Percentiles rank a stretch among this genome's conserved stretches.
phyloP scores from a whole-genome alignment of 805 yeast species.

The Nakazawaea pomicola region DNA sequence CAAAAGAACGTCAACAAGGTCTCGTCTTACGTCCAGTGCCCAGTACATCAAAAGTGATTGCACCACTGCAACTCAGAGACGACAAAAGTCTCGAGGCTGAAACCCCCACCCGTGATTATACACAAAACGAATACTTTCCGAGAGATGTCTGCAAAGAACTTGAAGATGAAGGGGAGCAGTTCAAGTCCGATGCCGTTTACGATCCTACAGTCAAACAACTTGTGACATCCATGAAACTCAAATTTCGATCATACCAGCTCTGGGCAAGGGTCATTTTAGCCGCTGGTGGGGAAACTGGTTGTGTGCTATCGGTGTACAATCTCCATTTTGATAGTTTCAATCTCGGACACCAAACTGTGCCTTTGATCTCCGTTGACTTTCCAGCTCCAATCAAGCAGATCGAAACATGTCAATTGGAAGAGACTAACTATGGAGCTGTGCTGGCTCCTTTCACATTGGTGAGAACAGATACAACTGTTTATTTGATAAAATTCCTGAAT shows the following conservation, averaged over 20 bases:
- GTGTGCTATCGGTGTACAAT: too few species aligned
- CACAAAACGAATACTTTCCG: neutral
- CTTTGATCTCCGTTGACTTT: slow-evolving; percentile 16
- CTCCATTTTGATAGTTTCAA: too few species aligned
- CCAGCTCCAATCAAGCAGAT: slow-evolving; percentile 32
- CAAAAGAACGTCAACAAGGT: slow-evolving; percentile 22
- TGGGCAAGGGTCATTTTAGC: too few species aligned
- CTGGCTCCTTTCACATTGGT: slow-evolving; percentile 21
- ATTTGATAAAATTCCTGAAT: too few species aligned
- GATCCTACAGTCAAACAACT: neutral
- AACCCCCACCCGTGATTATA: neutral
- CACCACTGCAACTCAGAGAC: slow-evolving; percentile 9
- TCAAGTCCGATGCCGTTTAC: neutral
- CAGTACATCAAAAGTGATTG: slow-evolving; percentile 10
- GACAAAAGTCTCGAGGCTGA: neutral
- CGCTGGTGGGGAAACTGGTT: too few species aligned
- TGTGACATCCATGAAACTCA: neutral
- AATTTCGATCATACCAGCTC: slow-evolving; percentile 9
- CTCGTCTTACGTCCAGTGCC: slow-evolving; percentile 15
- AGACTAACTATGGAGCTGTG: slow-evolving; percentile 5
- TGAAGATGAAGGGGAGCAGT: neutral
- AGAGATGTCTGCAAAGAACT: neutral
- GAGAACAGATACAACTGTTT: slow-evolving; percentile 25
- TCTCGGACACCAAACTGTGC: too few species aligned
- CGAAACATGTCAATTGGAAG: slow-evolving; percentile 15